These are phyloP conservation scores for Diaporthe sp. DNA, from an alignment of 2,329 filamentous ascomycete genomes.

Conservation along the genomic window DNA sequence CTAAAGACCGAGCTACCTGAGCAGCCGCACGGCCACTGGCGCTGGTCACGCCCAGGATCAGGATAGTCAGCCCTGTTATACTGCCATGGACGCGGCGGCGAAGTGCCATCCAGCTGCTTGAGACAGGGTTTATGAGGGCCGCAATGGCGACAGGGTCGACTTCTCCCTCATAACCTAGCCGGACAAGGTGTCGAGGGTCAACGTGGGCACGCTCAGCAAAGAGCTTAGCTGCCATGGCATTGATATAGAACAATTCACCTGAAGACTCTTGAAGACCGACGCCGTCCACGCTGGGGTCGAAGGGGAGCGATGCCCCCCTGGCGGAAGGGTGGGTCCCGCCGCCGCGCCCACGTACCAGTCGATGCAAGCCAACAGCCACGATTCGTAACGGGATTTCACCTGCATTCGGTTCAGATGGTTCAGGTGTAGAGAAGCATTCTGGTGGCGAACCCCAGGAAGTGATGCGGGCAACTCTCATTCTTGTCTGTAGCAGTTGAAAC, in stretches of 20 bases:
- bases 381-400: too few species aligned
- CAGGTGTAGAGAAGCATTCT: slow-evolving; percentile 40
- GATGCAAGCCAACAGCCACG: slow-evolving; percentile 31
- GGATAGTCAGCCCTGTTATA: slow-evolving; percentile 54
- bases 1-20: slow-evolving; percentile 55
- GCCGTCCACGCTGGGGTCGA: slow-evolving; percentile 63
- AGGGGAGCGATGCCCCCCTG: too few species aligned
- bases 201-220: slow-evolving; percentile 60
- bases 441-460: slow-evolving; percentile 50
- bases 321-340: too few species aligned
- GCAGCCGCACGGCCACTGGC: slow-evolving; percentile 62
- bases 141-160: slow-evolving; percentile 60
- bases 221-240: slow-evolving; percentile 43
- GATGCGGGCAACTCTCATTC: slow-evolving; percentile 37
- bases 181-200: slow-evolving; percentile 39
- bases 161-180: slow-evolving; percentile 54
- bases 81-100: slow-evolving; percentile 52
- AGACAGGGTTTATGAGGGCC: slow-evolving; percentile 62
- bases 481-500: too few species aligned
- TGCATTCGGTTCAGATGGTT: slow-evolving; percentile 18
- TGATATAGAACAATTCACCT: slow-evolving; percentile 61
- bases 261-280: slow-evolving; percentile 55
- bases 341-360: slow-evolving; percentile 62
- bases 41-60: slow-evolving; percentile 64
- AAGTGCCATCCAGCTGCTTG: slow-evolving; percentile 68